These are phyloP conservation scores for Myriosclerotinia curreyana DNA, from an alignment of 2,329 filamentous ascomycete species.

Conservation along the genomic window DNA sequence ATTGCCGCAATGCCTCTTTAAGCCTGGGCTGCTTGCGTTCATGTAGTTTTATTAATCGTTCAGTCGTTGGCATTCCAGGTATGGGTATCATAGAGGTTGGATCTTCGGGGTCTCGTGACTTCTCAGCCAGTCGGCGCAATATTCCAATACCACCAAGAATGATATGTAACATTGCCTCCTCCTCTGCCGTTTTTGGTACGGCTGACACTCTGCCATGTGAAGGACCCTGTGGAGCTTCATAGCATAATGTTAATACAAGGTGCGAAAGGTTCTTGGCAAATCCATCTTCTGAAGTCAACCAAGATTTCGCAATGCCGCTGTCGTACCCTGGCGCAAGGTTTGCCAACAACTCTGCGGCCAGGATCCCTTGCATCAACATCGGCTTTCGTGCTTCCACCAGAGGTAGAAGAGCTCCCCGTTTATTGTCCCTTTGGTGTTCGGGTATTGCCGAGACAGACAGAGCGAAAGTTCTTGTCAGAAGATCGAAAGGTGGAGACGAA, in stretches of 20 bases:
- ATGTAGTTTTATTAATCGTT: slow-evolving; percentile 64
- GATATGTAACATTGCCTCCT: slow-evolving; percentile 47
- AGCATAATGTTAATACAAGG: slow-evolving; percentile 68
- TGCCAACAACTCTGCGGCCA: slow-evolving; percentile 85
- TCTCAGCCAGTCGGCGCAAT: slow-evolving; percentile 66
- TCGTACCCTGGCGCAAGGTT: slow-evolving; percentile 71
- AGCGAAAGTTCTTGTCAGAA: slow-evolving; percentile 83
- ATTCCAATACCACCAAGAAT: slow-evolving; percentile 66
- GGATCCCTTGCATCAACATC: slow-evolving; percentile 84
- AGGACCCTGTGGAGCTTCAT: slow-evolving; percentile 51
- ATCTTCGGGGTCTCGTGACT: slow-evolving; percentile 57
- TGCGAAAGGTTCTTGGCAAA: slow-evolving; percentile 78
- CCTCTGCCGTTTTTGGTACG: slow-evolving; percentile 38
- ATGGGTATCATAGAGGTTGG: slow-evolving; percentile 52
- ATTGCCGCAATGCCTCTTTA: slow-evolving; percentile 64
- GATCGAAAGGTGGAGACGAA: slow-evolving; percentile 65
- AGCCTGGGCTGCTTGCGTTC: slow-evolving; percentile 61
- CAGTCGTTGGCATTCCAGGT: slow-evolving; percentile 62
- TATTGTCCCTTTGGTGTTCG: slow-evolving; percentile 59
- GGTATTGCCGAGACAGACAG: slow-evolving; percentile 83
- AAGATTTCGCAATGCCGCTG: slow-evolving; percentile 67
- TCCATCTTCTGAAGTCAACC: slow-evolving; percentile 80
- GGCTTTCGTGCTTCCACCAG: slow-evolving; percentile 82
- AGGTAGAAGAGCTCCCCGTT: slow-evolving; percentile 58
- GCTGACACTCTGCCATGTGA: slow-evolving; percentile 38